Conservation (phyloP, 169 alveolate genomes). For the Cryptosporidium andersoni region DNA sequence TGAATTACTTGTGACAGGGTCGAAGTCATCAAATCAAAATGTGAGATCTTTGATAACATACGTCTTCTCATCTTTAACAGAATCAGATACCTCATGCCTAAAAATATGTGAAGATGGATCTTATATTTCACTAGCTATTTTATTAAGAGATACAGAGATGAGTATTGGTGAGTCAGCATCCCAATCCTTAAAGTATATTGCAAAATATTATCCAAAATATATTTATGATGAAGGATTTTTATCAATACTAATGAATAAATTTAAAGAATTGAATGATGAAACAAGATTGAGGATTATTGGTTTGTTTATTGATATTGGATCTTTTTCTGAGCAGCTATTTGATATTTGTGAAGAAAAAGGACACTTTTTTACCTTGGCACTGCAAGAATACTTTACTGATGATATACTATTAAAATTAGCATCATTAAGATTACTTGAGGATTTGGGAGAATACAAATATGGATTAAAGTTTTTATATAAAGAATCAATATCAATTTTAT, state of each 20-base stretch:
- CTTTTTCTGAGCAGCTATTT: slow-evolving; percentile 44
- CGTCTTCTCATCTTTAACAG: slow-evolving; percentile 15
- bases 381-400: slow-evolving; percentile 58
- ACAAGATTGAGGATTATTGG: slow-evolving; percentile 48
- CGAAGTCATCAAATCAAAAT: not conserved
- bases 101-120: slow-evolving; percentile 49
- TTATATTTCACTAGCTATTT: slow-evolving; percentile 9
- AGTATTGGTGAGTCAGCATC: slow-evolving; percentile 64
- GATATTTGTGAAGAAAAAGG: slow-evolving; percentile 60
- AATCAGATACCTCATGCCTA: not conserved
- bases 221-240: slow-evolving; percentile 20
- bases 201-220: slow-evolving; percentile 30
- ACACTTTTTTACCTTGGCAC: slow-evolving; percentile 19
- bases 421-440: slow-evolving; percentile 52
- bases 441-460: slow-evolving; percentile 56
- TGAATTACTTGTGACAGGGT: slow-evolving; percentile 29
- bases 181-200: slow-evolving; percentile 8
- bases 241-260: slow-evolving; percentile 4
- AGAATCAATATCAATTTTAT: slow-evolving; percentile 46
- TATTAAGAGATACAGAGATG: slow-evolving; percentile 29
- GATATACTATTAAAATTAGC: slow-evolving; percentile 40
- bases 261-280: slow-evolving; percentile 31
- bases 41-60: slow-evolving; percentile 29
- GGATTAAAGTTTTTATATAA: slow-evolving; percentile 45
- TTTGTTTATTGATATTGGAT: slow-evolving; percentile 51